Percentiles rank a stretch among this genome's conserved stretches.
phyloP scores from a whole-genome alignment of 2,329 filamentous ascomycete genomes.

The Phaeomoniella chlamydospora region DNA sequence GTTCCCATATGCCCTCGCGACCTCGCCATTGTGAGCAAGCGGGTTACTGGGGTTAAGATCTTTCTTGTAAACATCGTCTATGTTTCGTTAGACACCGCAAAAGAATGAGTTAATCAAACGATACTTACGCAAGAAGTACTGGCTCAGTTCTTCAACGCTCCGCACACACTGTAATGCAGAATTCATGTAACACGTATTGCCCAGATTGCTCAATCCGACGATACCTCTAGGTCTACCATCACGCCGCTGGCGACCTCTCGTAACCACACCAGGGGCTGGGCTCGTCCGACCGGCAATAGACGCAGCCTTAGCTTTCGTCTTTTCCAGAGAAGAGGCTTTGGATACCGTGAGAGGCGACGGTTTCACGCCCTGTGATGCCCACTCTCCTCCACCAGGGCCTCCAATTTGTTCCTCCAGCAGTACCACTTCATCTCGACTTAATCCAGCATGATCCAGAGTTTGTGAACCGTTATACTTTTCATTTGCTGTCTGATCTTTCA shows the following conservation, averaged over 20 bases:
- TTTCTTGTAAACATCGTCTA: conserved; percentile 51
- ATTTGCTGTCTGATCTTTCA: conserved; percentile 58
- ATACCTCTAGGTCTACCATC: conserved; percentile 59
- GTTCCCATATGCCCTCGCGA: conserved; percentile 70
- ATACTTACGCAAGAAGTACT: conserved; percentile 66
- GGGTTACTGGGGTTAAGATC: conserved; percentile 81
- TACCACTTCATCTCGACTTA: conserved; percentile 60
- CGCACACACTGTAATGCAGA: conserved; percentile 89
- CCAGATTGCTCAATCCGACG: conserved; percentile 75
- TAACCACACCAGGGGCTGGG: conserved; percentile 50
- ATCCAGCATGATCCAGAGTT: conserved; percentile 49
- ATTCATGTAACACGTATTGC: conserved; percentile 99
- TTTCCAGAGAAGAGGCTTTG: conserved; percentile 5
- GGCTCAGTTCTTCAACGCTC: conserved; percentile 81
- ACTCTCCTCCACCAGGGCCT: conserved; percentile 37
- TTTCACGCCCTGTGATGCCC: conserved; percentile 28
- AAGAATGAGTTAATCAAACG: conserved; percentile 4
- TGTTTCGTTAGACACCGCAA: conserved; percentile 7
- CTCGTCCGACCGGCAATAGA: conserved; percentile 49
- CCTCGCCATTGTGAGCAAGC: conserved; percentile 68
- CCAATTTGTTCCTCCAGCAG: conserved; percentile 70
- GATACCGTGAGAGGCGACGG: neutral
- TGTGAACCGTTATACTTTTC: conserved; percentile 62
- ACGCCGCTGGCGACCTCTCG: conserved; percentile 56
- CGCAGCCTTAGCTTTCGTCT: conserved; percentile 24